Percentiles rank a stretch among this genome's conserved stretches.
phyloP scores from a whole-genome alignment of 345 rosid genomes.

The Triadica sebifera region DNA sequence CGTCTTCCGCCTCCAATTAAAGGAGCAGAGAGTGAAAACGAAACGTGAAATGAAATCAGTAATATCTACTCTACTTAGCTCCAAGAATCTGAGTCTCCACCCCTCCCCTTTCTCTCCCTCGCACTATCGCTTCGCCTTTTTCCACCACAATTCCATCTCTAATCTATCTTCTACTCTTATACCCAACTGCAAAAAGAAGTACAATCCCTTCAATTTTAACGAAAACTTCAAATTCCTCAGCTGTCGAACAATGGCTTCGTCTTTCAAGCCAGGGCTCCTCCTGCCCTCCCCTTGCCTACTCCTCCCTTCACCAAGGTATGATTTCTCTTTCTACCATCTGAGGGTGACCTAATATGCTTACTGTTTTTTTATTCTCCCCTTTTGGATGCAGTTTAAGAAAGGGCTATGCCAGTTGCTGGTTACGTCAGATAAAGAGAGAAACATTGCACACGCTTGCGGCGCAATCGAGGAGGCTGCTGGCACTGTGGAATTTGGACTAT shows the following conservation, averaged over 20 bases:
- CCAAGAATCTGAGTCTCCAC: conserved; percentile 9
- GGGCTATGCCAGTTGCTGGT: conserved; percentile 81
- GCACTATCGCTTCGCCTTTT: neutral
- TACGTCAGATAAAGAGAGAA: conserved; percentile 67
- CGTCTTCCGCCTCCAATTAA: neutral
- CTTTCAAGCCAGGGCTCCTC: conserved; percentile 80
- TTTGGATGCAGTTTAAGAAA: conserved; percentile 60
- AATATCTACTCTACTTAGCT: conserved; percentile 11
- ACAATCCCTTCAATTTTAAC: neutral
- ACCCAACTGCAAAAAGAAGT: neutral
- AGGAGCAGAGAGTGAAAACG: neutral
- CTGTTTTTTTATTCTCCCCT: conserved; percentile 2
- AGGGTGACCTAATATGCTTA: neutral
- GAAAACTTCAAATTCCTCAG: neutral
- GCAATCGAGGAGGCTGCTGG: conserved; percentile 72
- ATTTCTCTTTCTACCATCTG: neutral
- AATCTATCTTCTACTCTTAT: neutral
- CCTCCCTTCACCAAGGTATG: conserved; percentile 69
- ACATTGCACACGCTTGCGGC: conserved; percentile 63
- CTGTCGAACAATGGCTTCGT: conserved; percentile 31
- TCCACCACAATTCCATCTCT: neutral
- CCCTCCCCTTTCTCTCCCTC: neutral
- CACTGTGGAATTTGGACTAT: neutral
- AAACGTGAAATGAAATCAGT: conserved; percentile 50
- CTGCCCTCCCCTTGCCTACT: conserved; percentile 68